Conservation (phyloP, 352 stramenopile genomes). For the Pythium phragmiticola region DNA sequence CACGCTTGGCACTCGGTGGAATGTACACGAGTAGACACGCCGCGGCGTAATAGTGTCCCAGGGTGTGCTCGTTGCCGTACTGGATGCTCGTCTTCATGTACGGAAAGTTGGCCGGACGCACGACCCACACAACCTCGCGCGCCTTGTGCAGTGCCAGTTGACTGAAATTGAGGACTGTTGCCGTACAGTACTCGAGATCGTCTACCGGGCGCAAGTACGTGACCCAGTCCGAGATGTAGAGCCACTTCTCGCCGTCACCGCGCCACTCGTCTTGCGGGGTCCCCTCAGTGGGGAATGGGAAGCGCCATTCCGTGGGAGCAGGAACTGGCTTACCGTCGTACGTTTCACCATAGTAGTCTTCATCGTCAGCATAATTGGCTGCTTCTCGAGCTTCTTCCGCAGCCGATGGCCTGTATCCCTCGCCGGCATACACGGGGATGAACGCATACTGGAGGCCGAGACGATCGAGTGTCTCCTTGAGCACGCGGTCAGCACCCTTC, state of each 20-base stretch:
- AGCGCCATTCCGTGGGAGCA: neutral
- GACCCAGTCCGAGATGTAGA: conserved; percentile 5
- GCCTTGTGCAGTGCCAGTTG: conserved; percentile 7
- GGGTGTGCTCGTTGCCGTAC: conserved; percentile 19
- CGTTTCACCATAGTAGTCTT: neutral
- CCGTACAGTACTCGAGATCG: neutral
- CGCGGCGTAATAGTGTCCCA: conserved; percentile 16
- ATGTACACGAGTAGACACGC: conserved; percentile 21
- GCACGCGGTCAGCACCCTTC: conserved; percentile 13
- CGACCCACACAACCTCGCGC: conserved; percentile 17
- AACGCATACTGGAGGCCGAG: conserved; percentile 18
- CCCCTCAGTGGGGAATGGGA: neutral
- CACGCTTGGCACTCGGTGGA: conserved; percentile 1
- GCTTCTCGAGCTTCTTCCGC: neutral
- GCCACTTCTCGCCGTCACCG: neutral
- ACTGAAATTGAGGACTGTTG: neutral
- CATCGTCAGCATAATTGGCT: neutral
- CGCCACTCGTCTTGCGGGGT: neutral
- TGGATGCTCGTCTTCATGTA: conserved; percentile 7
- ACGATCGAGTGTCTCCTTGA: conserved; percentile 14
- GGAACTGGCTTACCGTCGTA: neutral
- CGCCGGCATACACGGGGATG: conserved; percentile 14
- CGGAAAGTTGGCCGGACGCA: conserved; percentile 7
- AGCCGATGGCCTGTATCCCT: conserved; percentile 6
- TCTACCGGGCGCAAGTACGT: neutral